Evolutionary conservation across 371 early-diverging fungal species (phyloP).

Genomic region (Mucor irregularis): DNA sequence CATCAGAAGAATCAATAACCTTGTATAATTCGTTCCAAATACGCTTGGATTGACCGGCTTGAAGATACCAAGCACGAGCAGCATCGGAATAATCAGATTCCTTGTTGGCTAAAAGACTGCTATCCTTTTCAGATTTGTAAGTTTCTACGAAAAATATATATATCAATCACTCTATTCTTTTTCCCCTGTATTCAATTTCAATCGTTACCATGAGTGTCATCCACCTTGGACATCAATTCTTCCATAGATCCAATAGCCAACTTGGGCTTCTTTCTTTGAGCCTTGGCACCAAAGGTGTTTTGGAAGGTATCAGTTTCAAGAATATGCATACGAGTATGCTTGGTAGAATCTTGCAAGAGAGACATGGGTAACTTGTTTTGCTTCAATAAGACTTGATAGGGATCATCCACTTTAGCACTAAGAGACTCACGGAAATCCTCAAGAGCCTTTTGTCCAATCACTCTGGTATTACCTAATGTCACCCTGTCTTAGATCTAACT

Average conservation of each 20-base stretch:
- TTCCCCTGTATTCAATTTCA: neutral
- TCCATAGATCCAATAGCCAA: constrained; percentile 73
- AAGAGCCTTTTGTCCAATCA: constrained; percentile 91
- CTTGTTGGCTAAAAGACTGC: constrained; percentile 72
- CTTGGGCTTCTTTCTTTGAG: constrained; percentile 95
- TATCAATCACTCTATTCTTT: too few species aligned
- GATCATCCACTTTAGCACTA: constrained; percentile 85
- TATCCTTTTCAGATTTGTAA: constrained; percentile 79
- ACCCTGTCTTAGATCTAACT: constrained; percentile 2
- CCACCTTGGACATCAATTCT: constrained; percentile 78
- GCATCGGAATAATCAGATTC: constrained; percentile 71
- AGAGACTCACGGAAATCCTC: constrained; percentile 92
- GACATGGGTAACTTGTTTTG: constrained; percentile 98
- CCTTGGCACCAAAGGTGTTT: constrained; percentile 90
- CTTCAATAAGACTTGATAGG: constrained; percentile 94
- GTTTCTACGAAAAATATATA: constrained; percentile 43
- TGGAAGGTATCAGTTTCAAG: constrained; percentile 92
- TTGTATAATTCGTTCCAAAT: constrained; percentile 99
- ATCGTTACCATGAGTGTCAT: constrained; percentile 61
- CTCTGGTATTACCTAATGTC: constrained; percentile 84
- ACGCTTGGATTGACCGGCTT: constrained; percentile 96
- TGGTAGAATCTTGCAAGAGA: constrained; percentile 83
- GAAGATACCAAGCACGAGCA: constrained; percentile 84
- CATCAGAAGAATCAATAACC: constrained; percentile 98
- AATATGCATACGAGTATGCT: constrained; percentile 85